These are phyloP conservation scores for Trametes meyenii DNA, from an alignment of 768 basidiomycete species.

Conservation along the genomic window DNA sequence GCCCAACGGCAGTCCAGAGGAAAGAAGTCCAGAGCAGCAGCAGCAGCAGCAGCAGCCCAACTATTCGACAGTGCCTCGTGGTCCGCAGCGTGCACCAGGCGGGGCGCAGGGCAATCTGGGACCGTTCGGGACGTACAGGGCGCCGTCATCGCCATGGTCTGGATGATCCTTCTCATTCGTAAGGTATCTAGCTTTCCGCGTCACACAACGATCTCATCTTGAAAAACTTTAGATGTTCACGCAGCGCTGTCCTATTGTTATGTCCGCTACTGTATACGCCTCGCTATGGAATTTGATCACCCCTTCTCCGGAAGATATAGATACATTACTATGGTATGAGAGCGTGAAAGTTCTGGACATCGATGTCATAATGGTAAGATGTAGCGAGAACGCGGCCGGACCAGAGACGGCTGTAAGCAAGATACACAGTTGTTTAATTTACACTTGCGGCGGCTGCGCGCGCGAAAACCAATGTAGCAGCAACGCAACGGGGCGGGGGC, in stretches of 20 bases:
- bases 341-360: slow-evolving; percentile 15
- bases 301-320: slow-evolving; percentile 16
- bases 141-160: not conserved
- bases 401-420: no score
- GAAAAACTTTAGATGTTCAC: not conserved
- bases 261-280: not conserved
- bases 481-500: not conserved
- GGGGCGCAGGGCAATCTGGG: slow-evolving; percentile 40
- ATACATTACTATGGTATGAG: slow-evolving; percentile 26
- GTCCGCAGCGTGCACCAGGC: slow-evolving; percentile 35
- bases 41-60: slow-evolving; percentile 1
- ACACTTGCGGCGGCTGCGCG: slow-evolving; percentile 1
- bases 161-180: not conserved
- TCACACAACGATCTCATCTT: no score
- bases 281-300: slow-evolving; percentile 2
- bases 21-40: not conserved
- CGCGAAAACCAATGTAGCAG: slow-evolving; percentile 9
- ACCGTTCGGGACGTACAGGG: slow-evolving; percentile 48
- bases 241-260: not conserved
- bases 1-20: not conserved
- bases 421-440: slow-evolving; percentile 21
- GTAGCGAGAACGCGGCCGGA: slow-evolving; percentile 12
- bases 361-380: slow-evolving; percentile 5
- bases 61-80: not conserved
- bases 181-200: no score